Evolutionary conservation across 805 yeast genomes (phyloP).

Genomic region (Kazachstania martiniae): DNA sequence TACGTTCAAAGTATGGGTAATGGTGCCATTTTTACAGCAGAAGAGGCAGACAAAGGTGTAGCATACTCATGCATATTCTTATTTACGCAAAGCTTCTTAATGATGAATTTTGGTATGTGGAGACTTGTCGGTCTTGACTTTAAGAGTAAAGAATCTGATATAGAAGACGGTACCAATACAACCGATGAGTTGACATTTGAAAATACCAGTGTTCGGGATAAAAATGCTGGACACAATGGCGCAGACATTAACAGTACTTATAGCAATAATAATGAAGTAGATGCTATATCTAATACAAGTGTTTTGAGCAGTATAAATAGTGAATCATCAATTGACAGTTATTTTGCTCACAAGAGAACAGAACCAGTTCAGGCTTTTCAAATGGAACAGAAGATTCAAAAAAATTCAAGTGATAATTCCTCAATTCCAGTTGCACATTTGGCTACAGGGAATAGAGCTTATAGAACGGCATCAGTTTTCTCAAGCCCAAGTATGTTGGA

Average conservation of each 20-base stretch:
- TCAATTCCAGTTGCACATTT: constrained; percentile 2
- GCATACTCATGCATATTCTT: constrained; percentile 71
- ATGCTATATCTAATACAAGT: background rate
- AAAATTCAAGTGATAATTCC: background rate
- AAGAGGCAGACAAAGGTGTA: constrained; percentile 56
- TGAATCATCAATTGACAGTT: background rate
- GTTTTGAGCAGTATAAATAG: constrained; percentile 1
- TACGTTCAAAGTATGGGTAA: constrained; percentile 62
- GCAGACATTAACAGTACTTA: background rate
- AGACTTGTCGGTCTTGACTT: constrained; percentile 64
- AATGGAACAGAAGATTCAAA: background rate
- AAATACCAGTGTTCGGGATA: background rate
- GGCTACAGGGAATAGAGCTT: background rate
- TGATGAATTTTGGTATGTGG: constrained; percentile 71
- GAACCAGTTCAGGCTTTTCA: background rate
- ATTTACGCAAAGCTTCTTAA: constrained; percentile 51
- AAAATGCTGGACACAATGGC: background rate
- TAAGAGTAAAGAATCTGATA: constrained; percentile 10
- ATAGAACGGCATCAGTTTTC: constrained; percentile 1
- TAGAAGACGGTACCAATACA: constrained; percentile 1
- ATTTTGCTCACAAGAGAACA: background rate
- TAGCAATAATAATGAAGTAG: background rate
- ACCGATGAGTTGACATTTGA: background rate
- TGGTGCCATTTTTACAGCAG: constrained; percentile 42
- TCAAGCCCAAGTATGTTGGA: constrained; percentile 1